Conservation (phyloP, 2,329 filamentous ascomycete genomes). For the Pseudodiploospora longispora region DNA sequence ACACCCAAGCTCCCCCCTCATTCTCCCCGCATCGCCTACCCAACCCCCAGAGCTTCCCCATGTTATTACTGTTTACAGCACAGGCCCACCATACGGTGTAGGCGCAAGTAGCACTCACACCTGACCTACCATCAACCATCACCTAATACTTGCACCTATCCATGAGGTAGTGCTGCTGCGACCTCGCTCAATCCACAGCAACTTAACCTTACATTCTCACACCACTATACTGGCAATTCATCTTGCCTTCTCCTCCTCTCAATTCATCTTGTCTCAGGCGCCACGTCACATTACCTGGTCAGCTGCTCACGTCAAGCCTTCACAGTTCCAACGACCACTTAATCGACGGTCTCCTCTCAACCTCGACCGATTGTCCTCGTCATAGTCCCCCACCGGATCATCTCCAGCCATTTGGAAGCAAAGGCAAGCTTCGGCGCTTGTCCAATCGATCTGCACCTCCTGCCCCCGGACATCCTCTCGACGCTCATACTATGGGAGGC, state of each 20-base stretch:
- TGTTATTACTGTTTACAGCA: too few relatives aligned
- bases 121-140: too few relatives aligned
- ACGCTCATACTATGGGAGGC: conserved; percentile 42
- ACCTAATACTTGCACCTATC: too few relatives aligned
- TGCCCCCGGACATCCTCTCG: conserved; percentile 20
- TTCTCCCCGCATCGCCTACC: not conserved
- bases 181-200: too few relatives aligned
- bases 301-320: conserved; percentile 14
- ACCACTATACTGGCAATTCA: not conserved
- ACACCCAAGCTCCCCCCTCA: not conserved
- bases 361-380: conserved; percentile 16
- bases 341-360: conserved; percentile 16
- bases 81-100: too few relatives aligned
- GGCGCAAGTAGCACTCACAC: not conserved
- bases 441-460: conserved; percentile 31
- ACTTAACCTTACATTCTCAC: not conserved
- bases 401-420: conserved; percentile 6
- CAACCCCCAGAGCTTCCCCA: conserved; percentile 5
- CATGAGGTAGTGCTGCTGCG: too few relatives aligned
- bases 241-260: not conserved
- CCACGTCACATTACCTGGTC: conserved; percentile 1
- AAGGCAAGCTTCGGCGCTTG: conserved; percentile 20
- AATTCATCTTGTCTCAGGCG: not conserved
- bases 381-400: conserved; percentile 15
- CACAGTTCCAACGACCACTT: conserved; percentile 14